Evolutionary conservation across 345 rosid genomes (phyloP).

Genomic region (Cardamine resedifolia): DNA sequence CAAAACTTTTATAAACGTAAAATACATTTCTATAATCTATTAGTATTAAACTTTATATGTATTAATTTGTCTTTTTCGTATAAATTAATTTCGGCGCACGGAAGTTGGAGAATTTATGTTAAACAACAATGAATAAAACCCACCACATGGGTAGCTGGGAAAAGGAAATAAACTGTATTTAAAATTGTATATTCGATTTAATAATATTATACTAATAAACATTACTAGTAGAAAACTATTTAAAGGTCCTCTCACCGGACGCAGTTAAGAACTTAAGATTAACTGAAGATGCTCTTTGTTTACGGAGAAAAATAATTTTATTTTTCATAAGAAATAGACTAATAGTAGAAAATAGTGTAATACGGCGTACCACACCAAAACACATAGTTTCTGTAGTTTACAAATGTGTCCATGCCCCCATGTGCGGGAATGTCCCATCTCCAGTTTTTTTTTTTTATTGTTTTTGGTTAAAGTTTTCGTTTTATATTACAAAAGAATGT

Average conservation of each 20-base stretch:
- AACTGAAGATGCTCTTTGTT: slow-evolving; percentile 27
- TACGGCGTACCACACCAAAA: slow-evolving; percentile 39
- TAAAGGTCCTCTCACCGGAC: slow-evolving; percentile 12
- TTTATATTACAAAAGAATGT: no score
- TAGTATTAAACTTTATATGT: not conserved
- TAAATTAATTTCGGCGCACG: slow-evolving; percentile 30
- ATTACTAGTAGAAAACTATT: not conserved
- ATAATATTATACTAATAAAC: not conserved
- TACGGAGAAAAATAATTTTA: not conserved
- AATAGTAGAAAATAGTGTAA: slow-evolving; percentile 12
- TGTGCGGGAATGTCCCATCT: slow-evolving; percentile 31
- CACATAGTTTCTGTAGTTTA: slow-evolving; percentile 24
- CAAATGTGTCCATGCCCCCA: slow-evolving; percentile 38
- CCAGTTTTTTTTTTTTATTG: not conserved
- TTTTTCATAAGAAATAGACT: no score
- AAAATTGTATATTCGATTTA: not conserved
- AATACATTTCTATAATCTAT: not conserved
- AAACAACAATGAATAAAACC: slow-evolving; percentile 17
- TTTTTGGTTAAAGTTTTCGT: no score
- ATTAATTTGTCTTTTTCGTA: slow-evolving; percentile 17
- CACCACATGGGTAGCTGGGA: slow-evolving; percentile 39
- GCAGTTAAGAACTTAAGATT: slow-evolving; percentile 15
- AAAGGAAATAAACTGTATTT: slow-evolving; percentile 15
- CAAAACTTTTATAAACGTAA: slow-evolving; percentile 8
- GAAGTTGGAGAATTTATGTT: slow-evolving; percentile 36